Conservation (phyloP, 805 yeast species). For the Scheffersomyces lignosus region DNA sequence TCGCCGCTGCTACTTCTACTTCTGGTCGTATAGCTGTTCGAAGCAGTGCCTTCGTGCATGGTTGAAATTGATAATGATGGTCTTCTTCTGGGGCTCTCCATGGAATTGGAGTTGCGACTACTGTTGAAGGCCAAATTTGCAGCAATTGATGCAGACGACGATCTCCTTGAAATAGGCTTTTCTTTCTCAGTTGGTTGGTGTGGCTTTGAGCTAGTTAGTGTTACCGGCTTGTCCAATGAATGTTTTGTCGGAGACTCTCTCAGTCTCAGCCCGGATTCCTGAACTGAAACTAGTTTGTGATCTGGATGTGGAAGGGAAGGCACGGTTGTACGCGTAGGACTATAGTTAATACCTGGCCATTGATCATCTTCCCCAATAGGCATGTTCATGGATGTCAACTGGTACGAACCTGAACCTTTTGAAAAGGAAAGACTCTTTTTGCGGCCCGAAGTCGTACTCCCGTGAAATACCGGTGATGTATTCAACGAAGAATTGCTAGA, state of each 20-base stretch:
- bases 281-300: not conserved
- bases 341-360: constrained; percentile 3
- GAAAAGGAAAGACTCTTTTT: constrained; percentile 16
- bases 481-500: constrained; percentile 6
- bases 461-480: not conserved
- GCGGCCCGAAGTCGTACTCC: not conserved
- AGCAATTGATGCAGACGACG: constrained; percentile 25
- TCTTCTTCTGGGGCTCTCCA: constrained; percentile 9
- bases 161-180: no score
- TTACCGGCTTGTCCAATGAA: no score
- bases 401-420: constrained; percentile 4
- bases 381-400: not conserved
- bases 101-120: constrained; percentile 15
- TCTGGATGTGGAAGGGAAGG: not conserved
- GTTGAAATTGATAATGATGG: constrained; percentile 12
- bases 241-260: no score
- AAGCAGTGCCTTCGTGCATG: no score
- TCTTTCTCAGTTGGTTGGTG: not conserved
- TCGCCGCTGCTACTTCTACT: constrained; percentile 7
- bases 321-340: no score
- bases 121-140: constrained; percentile 26
- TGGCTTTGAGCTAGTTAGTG: not conserved
- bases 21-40: not conserved
- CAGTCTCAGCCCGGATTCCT: no score
- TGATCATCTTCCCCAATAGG: constrained; percentile 5